These are phyloP conservation scores for Entomortierella chlamydospora DNA, from an alignment of 192 early-diverging fungal species.

Conservation along the genomic window DNA sequence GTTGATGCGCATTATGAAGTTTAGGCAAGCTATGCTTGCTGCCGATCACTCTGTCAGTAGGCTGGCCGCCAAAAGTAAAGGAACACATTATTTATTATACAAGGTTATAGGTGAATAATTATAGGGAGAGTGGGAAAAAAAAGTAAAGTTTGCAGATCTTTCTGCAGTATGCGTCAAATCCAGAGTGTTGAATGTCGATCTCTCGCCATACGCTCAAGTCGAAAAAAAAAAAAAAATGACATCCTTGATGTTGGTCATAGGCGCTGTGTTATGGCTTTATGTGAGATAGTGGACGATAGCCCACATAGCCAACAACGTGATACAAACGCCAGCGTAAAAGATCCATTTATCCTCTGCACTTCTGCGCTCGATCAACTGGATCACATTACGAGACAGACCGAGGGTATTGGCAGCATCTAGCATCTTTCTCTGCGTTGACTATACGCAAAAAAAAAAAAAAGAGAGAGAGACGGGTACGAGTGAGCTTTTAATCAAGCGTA, in stretches of 20 bases:
- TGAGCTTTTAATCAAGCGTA: neutral
- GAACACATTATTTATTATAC: conserved; percentile 1
- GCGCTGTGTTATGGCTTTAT: conserved; percentile 21
- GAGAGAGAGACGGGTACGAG: neutral
- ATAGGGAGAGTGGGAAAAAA: neutral
- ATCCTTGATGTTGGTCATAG: neutral
- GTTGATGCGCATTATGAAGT: too few species aligned
- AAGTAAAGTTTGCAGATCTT: too few species aligned
- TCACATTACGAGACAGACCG: conserved; percentile 69
- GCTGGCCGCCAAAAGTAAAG: too few species aligned
- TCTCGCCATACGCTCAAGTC: too few species aligned
- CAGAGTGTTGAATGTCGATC: too few species aligned
- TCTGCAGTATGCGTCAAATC: too few species aligned
- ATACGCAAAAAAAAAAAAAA: conserved; percentile 3
- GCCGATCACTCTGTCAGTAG: too few species aligned
- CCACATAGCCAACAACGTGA: conserved; percentile 66
- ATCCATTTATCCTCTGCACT: conserved; percentile 71
- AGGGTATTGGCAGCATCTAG: conserved; percentile 69
- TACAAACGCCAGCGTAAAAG: conserved; percentile 62
- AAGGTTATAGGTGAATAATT: neutral
- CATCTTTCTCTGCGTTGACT: conserved; percentile 68
- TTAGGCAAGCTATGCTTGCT: too few species aligned
- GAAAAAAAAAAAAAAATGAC: neutral
- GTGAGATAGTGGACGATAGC: conserved; percentile 65
- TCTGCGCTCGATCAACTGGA: conserved; percentile 67